Conservation (phyloP, 2,329 filamentous ascomycete species). For the Ophiostoma novo-ulmi region DNA sequence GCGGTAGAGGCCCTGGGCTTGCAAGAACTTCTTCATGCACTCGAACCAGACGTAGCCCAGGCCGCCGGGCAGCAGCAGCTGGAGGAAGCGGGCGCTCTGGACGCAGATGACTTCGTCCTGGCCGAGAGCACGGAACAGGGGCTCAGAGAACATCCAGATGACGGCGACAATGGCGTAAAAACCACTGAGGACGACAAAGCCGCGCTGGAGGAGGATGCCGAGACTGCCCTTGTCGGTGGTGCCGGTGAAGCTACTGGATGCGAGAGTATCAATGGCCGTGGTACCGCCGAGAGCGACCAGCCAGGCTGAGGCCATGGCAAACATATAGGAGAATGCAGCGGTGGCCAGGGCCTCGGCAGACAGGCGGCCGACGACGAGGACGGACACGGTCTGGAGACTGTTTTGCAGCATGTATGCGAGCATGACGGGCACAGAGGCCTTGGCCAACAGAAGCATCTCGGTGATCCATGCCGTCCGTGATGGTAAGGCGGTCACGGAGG, state of each 20-base stretch:
- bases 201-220: slow-evolving; percentile 71
- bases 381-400: slow-evolving; percentile 74
- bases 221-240: slow-evolving; percentile 73
- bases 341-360: slow-evolving; percentile 76
- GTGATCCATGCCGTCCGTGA: slow-evolving; percentile 35
- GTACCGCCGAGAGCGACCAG: slow-evolving; percentile 80
- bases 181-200: slow-evolving; percentile 63
- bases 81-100: slow-evolving; percentile 68
- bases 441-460: slow-evolving; percentile 65
- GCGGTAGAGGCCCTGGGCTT: slow-evolving; percentile 83
- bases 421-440: slow-evolving; percentile 70
- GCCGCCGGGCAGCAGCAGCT: slow-evolving; percentile 70
- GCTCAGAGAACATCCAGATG: slow-evolving; percentile 64
- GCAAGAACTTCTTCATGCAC: slow-evolving; percentile 77
- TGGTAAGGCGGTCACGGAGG: slow-evolving; percentile 12
- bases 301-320: slow-evolving; percentile 85
- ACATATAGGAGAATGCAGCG: slow-evolving; percentile 88
- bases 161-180: slow-evolving; percentile 70
- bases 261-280: slow-evolving; percentile 79
- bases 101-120: slow-evolving; percentile 73
- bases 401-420: slow-evolving; percentile 82
- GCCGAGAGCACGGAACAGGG: slow-evolving; percentile 68
- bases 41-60: slow-evolving; percentile 87
- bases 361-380: slow-evolving; percentile 73
- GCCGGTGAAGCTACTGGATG: slow-evolving; percentile 75